These are phyloP conservation scores for Actinomucor elegans DNA, from an alignment of 371 early-diverging fungal species.

Conservation along the genomic window DNA sequence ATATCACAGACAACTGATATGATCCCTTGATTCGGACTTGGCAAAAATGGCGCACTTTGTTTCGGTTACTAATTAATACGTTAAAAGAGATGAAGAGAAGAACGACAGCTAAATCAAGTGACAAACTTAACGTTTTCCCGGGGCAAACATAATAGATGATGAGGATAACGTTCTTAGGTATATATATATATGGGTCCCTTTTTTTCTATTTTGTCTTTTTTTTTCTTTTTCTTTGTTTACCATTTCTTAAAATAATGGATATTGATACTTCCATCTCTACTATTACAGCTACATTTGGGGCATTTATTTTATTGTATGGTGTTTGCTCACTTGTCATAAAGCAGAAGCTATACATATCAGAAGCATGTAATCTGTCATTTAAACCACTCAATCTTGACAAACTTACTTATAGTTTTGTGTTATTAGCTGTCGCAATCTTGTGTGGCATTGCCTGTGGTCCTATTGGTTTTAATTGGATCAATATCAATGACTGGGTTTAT, in stretches of 20 bases:
- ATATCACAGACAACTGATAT: too few relatives aligned
- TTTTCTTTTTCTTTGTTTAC: not conserved
- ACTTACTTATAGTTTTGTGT: too few relatives aligned
- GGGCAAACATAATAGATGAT: too few relatives aligned
- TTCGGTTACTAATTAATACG: too few relatives aligned
- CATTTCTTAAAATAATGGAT: not conserved
- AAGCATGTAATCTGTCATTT: constrained; percentile 60
- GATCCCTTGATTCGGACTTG: too few relatives aligned
- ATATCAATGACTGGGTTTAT: constrained; percentile 38
- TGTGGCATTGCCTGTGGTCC: constrained; percentile 89
- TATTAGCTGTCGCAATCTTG: constrained; percentile 75
- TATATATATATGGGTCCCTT: too few relatives aligned
- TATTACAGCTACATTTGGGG: constrained; percentile 60
- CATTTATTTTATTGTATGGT: constrained; percentile 83
- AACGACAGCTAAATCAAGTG: too few relatives aligned
- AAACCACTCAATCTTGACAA: too few relatives aligned
- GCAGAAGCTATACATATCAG: constrained; percentile 87
- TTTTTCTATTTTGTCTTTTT: not conserved
- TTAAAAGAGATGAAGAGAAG: too few relatives aligned
- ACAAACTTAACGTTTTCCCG: too few relatives aligned
- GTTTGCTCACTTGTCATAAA: constrained; percentile 85
- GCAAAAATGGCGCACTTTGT: too few relatives aligned
- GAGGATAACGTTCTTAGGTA: too few relatives aligned
- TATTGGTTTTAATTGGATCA: constrained; percentile 41
- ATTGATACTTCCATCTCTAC: constrained; percentile 22